phyloP scores from a whole-genome alignment of 768 basidiomycete genomes.

The Clitopilus hobsonii region DNA sequence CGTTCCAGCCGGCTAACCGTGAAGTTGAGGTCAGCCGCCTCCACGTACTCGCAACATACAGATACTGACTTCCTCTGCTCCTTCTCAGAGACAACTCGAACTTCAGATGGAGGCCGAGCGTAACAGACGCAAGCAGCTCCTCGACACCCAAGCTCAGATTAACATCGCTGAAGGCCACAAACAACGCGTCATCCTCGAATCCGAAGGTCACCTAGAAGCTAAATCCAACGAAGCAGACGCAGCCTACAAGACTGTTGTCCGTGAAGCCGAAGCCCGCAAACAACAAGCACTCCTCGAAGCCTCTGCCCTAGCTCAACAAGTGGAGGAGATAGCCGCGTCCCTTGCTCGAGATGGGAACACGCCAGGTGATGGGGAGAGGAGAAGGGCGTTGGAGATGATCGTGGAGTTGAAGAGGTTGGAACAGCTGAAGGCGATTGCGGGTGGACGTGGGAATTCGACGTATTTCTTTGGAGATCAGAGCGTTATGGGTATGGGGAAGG shows the following conservation, averaged over 20 bases:
- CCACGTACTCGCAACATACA: neutral
- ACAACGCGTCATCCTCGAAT: constrained; percentile 50
- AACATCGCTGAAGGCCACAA: constrained; percentile 58
- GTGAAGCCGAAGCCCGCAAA: constrained; percentile 48
- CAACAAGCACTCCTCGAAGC: constrained; percentile 43
- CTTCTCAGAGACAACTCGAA: constrained; percentile 47
- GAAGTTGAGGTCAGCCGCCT: constrained; percentile 44
- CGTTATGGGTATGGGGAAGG: constrained; percentile 25
- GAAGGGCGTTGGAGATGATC: constrained; percentile 35
- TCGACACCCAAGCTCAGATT: constrained; percentile 54
- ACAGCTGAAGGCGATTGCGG: constrained; percentile 48
- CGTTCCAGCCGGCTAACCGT: constrained; percentile 55
- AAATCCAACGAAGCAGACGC: constrained; percentile 55
- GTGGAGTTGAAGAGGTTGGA: constrained; percentile 47
- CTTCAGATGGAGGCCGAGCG: constrained; percentile 58
- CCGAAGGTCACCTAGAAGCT: constrained; percentile 48
- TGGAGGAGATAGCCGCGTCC: constrained; percentile 38
- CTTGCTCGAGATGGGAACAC: constrained; percentile 27
- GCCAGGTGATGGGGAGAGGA: constrained; percentile 27
- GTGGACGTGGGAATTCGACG: constrained; percentile 44
- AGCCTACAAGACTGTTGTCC: constrained; percentile 41
- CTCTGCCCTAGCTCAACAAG: constrained; percentile 42
- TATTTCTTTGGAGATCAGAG: constrained; percentile 52
- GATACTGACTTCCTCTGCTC: neutral
- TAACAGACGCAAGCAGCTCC: constrained; percentile 49